phyloP scores from a whole-genome alignment of 129 eudicot species.

The Arctium minus region DNA sequence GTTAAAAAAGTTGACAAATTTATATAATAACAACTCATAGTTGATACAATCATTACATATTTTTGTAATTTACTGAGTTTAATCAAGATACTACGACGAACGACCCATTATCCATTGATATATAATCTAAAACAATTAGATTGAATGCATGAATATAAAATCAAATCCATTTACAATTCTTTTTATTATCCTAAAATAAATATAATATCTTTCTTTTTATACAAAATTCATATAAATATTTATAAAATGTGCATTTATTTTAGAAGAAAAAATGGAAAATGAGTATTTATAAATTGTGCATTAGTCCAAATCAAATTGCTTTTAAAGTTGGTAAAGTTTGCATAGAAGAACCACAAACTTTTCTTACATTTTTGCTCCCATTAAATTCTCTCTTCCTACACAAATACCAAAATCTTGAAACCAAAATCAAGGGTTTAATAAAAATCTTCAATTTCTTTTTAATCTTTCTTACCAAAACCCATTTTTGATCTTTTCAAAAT shows the following conservation, averaged over 20 bases:
- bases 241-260: no score
- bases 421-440: slow-evolving; percentile 20
- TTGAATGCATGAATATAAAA: background rate
- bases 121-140: background rate
- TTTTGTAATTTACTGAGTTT: no score
- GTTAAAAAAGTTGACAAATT: no score
- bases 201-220: background rate
- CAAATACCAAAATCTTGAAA: background rate
- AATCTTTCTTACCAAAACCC: background rate
- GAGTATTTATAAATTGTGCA: background rate
- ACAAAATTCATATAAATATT: background rate
- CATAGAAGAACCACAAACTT: background rate
- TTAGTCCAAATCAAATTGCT: background rate
- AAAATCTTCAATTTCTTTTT: background rate
- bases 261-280: background rate
- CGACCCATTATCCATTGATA: background rate
- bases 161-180: background rate
- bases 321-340: background rate
- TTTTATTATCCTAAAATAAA: background rate
- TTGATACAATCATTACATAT: no score
- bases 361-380: slow-evolving; percentile 8
- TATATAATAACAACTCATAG: no score
- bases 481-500: slow-evolving; percentile 14
- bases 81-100: no score
- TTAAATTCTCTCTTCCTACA: background rate